Base-by-base conservation (phyloP, 139 green algal species). In the Tetradesmus obliquus region DNA sequence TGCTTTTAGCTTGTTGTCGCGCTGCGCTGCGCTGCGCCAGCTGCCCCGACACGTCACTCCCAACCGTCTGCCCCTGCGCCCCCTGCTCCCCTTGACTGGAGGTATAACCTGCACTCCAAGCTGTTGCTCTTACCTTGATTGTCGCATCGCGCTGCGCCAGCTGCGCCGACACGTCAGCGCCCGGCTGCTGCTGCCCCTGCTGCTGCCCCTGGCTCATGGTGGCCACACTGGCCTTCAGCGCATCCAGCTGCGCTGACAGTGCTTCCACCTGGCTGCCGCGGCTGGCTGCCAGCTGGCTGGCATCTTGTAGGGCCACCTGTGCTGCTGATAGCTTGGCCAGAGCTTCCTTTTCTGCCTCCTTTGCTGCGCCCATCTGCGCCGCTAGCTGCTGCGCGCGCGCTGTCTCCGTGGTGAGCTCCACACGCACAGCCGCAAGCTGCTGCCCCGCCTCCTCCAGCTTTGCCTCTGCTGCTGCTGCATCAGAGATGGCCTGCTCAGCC, bases 321-420 rank as follows among this genome's bases (percentile, higher is more conserved):
- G 88, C 88, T 66, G 88, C 88, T 54, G 79, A 54, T 8, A 92
- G 88, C 88, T 92, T 92, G 51, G 88, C 88, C 8, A 92, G 62
- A 24, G 88, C 80, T 22, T 82, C 69, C 76, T 86, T 91, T 55
- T 90, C 86, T 17, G 87, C 87, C 22, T 92, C 80, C 62, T 92
- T 88, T 71, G 60, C 88, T n/a, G 7, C 80, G 22, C 80, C 80
- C n/a, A 91, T 76, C 76, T 91, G 72, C 9, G 54, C 76, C 45
- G 87, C 87, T 7, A 91, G 87, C 76, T 91, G 79, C 22, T 91
- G 74, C 5, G 87, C 76, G 5, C 87, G 74, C n/a, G 87, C 74
- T n/a, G 76, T 81, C 45, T 91, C 87, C 4, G 74, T 79, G 74
- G 19, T 86, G 55, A 91, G 87, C 55, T 91, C 76, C 9, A 57